Evolutionary conservation across 2,329 filamentous ascomycete genomes (phyloP), one percentile per base, ranked within the genome.

Genomic region (Trichoderma sp.): DNA sequence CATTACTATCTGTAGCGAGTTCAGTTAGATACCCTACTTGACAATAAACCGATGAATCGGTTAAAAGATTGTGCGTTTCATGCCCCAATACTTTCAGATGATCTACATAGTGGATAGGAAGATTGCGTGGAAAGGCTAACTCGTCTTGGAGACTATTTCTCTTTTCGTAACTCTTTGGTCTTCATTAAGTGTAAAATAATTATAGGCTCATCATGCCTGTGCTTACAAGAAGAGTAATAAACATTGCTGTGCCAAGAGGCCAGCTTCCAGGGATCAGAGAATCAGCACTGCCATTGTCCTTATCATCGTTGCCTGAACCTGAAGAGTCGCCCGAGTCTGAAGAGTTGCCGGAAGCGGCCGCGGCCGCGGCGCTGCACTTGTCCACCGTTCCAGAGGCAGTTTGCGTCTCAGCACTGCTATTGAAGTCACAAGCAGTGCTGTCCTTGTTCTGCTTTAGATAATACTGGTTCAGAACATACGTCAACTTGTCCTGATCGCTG

Each of bases 391-490:
- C 67, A 6, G 67, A 60, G 7, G 67, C 21, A 24, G 67, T 71
- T 45, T 71, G 67, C 21, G 33, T 71, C 67, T 71, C 14, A 1
- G 67, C 67, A 7, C 67, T 71, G 79, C 93, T 93, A 75, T 89
- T 86, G 85, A 95, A 95, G 87, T 91, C 87, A 83, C 94, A 97
- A 35, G 94, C 92, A 73, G 85, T 85, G 29, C 85, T 82, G 67
- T 85, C 84, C 77, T 87, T 87, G 79, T 88, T 86, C 81, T 92
- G 87, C 78, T 83, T 84, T 78, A 87, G 82, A 87, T 93, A 94
- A 88, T 95, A 96, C 79, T 90, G 85, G 86, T 95, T 91, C 78
- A 95, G 89, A 65, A 91, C 93, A 83, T 90, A 95, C 75, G 90
- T 90, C 50, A 97, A 90, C 88, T 95, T 90, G 85, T 94, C 88